A percentile compares a stretch with the other conserved stretches of the same genome.
These are phyloP conservation scores for Rehmannia glutinosa DNA, from an alignment of 257 asterid genomes.

Conservation along the genomic window DNA sequence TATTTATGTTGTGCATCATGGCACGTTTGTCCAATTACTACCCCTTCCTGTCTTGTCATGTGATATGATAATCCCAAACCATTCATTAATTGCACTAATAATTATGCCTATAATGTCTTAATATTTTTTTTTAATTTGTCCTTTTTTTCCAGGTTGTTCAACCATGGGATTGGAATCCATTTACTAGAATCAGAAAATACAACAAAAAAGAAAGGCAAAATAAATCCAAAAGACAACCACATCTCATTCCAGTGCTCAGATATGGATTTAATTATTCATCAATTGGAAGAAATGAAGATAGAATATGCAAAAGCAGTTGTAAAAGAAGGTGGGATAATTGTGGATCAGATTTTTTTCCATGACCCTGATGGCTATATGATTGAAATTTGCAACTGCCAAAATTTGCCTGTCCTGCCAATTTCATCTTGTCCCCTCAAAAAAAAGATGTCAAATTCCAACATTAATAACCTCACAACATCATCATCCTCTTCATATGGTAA, in stretches of 20 bases:
- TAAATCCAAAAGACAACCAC: slow-evolving; percentile 83
- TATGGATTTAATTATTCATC: slow-evolving; percentile 44
- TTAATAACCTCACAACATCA: not conserved
- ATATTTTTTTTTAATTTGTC: too few species aligned
- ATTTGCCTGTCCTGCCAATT: slow-evolving; percentile 69
- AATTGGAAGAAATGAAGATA: slow-evolving; percentile 47
- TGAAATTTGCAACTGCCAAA: slow-evolving; percentile 87
- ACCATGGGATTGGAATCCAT: slow-evolving; percentile 87
- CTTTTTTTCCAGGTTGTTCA: slow-evolving; percentile 58
- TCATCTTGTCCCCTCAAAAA: slow-evolving; percentile 56
- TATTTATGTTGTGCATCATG: not conserved
- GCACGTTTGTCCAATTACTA: not conserved
- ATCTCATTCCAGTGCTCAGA: slow-evolving; percentile 73
- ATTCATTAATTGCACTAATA: not conserved
- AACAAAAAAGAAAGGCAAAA: slow-evolving; percentile 27
- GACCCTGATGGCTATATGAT: slow-evolving; percentile 89
- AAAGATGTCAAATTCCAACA: slow-evolving; percentile 23
- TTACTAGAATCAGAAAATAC: slow-evolving; percentile 45
- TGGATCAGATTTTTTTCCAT: slow-evolving; percentile 84
- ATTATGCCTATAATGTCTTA: too few species aligned
- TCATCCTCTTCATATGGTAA: slow-evolving; percentile 39
- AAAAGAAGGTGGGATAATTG: slow-evolving; percentile 68
- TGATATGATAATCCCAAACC: not conserved
- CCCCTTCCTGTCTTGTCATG: not conserved
- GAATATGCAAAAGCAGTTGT: slow-evolving; percentile 69